Evolutionary conservation across 2,329 filamentous ascomycete species (phyloP).

Genomic region (Trichoderma asperellum): DNA sequence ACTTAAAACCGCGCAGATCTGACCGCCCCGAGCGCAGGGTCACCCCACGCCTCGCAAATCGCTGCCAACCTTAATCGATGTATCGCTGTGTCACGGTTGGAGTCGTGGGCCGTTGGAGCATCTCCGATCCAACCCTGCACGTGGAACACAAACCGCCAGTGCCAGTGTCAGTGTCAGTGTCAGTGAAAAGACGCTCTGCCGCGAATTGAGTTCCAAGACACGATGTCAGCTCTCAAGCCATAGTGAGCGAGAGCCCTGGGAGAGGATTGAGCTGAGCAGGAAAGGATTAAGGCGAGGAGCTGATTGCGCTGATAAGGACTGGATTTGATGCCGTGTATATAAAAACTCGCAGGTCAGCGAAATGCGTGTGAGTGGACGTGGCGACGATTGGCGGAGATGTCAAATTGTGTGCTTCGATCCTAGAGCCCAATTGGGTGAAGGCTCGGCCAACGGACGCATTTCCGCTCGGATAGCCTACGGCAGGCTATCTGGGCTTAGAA

Average conservation of each 20-base stretch:
- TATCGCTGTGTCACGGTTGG: conserved; percentile 19
- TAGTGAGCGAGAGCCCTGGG: neutral
- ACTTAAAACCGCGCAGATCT: conserved; percentile 3
- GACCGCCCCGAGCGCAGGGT: neutral
- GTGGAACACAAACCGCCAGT: neutral
- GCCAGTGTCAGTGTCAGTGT: too few relatives aligned
- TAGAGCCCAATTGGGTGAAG: conserved; percentile 25
- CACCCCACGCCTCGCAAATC: neutral
- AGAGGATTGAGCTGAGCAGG: neutral
- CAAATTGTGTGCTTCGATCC: conserved; percentile 27
- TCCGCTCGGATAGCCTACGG: conserved; percentile 14
- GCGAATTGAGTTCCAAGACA: neutral
- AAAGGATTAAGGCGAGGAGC: neutral
- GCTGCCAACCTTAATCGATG: conserved; percentile 4
- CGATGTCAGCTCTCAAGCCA: conserved; percentile 1
- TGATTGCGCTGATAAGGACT: conserved; percentile 25
- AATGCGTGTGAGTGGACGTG: conserved; percentile 24
- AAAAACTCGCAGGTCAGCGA: conserved; percentile 25
- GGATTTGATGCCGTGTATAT: neutral
- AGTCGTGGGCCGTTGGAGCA: conserved; percentile 6
- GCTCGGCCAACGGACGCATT: conserved; percentile 16
- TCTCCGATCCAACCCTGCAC: conserved; percentile 15
- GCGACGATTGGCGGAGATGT: conserved; percentile 23
- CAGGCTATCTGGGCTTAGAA: conserved; percentile 11
- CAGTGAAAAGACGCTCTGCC: neutral